Base-by-base conservation (phyloP, 2,329 filamentous ascomycete species). In the Hansfordia pulvinata region DNA sequence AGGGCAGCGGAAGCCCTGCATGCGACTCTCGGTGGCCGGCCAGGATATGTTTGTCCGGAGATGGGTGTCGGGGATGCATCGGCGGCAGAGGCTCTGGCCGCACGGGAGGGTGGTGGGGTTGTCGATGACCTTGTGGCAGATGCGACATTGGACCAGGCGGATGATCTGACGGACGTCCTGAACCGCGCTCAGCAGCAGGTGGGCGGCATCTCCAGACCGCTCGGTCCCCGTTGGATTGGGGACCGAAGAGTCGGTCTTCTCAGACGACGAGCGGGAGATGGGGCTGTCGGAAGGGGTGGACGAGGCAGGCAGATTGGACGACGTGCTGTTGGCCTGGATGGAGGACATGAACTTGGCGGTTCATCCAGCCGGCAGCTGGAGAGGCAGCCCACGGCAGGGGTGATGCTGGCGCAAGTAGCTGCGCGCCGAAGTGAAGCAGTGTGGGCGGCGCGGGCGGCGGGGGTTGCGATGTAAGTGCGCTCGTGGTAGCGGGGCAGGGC, bases 71-170 rank as follows among this genome's bases (percentile, higher is more conserved):
- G 85, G 85, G 2, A 93, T 53, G 50, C 86, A 94, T 26, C 51
- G 49, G 41, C 67, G 73, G 54, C 86, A 94, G 8, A 93, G 52
- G 8, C 76, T 76, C 43, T 77, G 71, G 16, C 85, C 84, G 47
- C 86, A 94, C 5, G 85, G 84, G 4, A 93, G 57, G 1, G 80
- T 80, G 30, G 84, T 63, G 5, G 85, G 81, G 7, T 70, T 61
- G 23, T 54, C 60, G 17, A 90, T 58, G 2, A 78, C 76, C 22
- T 58, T 59, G 4, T 76, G 81, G 49, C 86, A 93, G 35, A 67
- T 56, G 8, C 65, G 65, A 47, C 86, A 94, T 53, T 92, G 83
- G 28, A 90, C 64, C 20, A 90, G 57, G 22, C 76, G 75, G 34
- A 92, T 62, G 29, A 85, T 59, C 30, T 68, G 57, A 36, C 79